Evolutionary conservation across 2,329 filamentous ascomycete genomes (phyloP), one percentile per base, ranked within the genome.

Genomic region (Aspergillus pseudoglaucus): DNA sequence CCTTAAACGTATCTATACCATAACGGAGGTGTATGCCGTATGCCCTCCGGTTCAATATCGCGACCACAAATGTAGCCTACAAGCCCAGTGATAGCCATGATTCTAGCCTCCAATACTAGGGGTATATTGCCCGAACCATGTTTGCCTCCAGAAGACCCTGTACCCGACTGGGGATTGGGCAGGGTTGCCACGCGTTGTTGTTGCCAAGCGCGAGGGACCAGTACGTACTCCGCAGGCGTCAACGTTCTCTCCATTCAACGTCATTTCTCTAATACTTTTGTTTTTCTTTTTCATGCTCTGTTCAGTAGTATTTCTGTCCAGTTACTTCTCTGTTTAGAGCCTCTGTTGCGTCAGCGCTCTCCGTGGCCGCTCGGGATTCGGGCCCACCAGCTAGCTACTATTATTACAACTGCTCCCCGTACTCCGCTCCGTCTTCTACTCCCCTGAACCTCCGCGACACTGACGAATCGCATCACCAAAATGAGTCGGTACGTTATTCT

Each of bases 401-500:
- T 18, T 15, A 37, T 18, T 37, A 18, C 33, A 15, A 17, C 33
- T 37, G 6, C 33, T 37, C n/a, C 33, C 39, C 10, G 27, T 22
- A 42, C 14, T 35, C 40, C 52, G 48, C 25, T 35, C 51, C 43
- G 47, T 37, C 43, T 46, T 38, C 33, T 47, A 43, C 39, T 50
- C 46, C 56, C 57, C 58, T 63, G 56, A 58, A 48, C 45, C 51
- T 48, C 45, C 35, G 41, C 39, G 47, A 52, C n/a, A 10, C 47
- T 42, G 49, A 55, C 45, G 46, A 58, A 61, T 43, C 73, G 78
- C 64, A 79, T 80, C 66, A 74, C 78, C 59, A 80, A 80, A 59
- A 78, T 84, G 75, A 80, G 76, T 69, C 83, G 80, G 78, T 82
- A 69, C 61, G 73, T 47, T 53, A 33, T 10, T n/a, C n/a, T n/a